Base-by-base conservation (phyloP, 2,329 filamentous ascomycete species). In the Hyphodiscus sp. region DNA sequence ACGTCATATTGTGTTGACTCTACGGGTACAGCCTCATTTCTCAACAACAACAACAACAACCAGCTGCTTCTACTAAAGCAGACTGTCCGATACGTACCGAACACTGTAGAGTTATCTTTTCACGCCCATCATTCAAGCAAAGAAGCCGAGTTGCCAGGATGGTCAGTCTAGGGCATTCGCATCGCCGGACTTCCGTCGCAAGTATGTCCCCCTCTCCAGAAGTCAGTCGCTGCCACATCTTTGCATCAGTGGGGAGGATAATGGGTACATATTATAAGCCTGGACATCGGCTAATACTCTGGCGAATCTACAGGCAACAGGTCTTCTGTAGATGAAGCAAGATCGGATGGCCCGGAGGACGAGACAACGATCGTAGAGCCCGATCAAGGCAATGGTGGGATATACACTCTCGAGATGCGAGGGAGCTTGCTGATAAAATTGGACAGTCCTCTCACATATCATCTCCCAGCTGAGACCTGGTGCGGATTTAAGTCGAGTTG, bases 381-480 rank as follows among this genome's bases (percentile, higher is more conserved):
- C 56, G 91, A 96, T 52, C 91, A 97, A 78, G 91, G 91, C 73
- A 96, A 92, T 80, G 87, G 90, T 95, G 74, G 70, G 85, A 47
- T 16, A 38, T 4, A 20, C 30, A 33, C 2, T 47, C 11, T 23
- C 43, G 26, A 30, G 29, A 23, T 41, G n/a, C 46, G 45, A 43
- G 52, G 49, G 20, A 42, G n/a, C 48, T 44, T 16, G 52, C 53
- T 63, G 51, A 64, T 59, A 41, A 50, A 60, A 47, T n/a, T 26
- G 44, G 51, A 44, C 45, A 96, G 94, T 99, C 67, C 86, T 99
- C 63, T 89, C 85, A 55, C 92, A 97, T 73, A 95, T 99, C 73
- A 97, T 99, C 68, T 95, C 91, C 50, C 94, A 99, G 74, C 79
- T 99, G 58, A 87, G 94, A 58, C 94, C 94, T 13, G 94, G 94